A percentile compares a stretch with the other conserved stretches of the same genome.
Evolutionary conservation across 192 early-diverging fungal species (phyloP).

Genomic region (Chytriomyces confervae): DNA sequence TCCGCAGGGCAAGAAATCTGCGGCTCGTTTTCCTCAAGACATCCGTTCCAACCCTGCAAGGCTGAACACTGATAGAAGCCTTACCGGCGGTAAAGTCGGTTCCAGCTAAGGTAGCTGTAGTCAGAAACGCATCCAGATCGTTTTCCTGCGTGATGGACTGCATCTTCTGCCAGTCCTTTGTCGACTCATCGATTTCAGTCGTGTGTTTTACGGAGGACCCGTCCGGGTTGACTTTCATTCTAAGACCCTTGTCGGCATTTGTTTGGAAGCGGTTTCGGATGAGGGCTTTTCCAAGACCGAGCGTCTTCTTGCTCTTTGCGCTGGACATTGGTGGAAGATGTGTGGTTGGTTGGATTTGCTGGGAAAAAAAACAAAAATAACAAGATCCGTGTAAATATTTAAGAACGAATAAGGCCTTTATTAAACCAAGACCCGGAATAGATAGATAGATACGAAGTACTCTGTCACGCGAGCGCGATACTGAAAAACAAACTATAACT

Average conservation of each 20-base stretch:
- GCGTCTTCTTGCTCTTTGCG: conserved; percentile 49
- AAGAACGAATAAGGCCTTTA: background rate
- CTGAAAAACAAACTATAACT: no score
- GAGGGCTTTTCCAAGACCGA: conserved; percentile 53
- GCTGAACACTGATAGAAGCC: conserved; percentile 21
- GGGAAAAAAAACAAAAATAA: conserved; percentile 19
- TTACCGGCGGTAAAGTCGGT: conserved; percentile 89
- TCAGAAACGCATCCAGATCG: conserved; percentile 95
- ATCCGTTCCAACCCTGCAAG: no score
- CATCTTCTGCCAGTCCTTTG: conserved; percentile 79
- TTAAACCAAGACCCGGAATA: no score
- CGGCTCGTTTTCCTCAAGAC: no score
- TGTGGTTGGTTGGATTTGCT: conserved; percentile 1
- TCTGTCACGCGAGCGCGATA: no score
- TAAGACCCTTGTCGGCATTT: conserved; percentile 28
- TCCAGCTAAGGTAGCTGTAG: conserved; percentile 91
- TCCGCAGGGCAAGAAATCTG: no score
- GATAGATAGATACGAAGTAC: no score
- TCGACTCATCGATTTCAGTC: conserved; percentile 82
- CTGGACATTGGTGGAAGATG: conserved; percentile 5
- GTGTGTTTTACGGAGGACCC: conserved; percentile 71
- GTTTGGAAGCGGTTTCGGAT: conserved; percentile 54
- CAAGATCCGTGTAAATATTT: background rate
- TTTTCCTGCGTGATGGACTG: conserved; percentile 97
- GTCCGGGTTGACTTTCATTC: conserved; percentile 54